Evolutionary conservation across 148 eudicot species (phyloP).

Genomic region (Rhododendron mucronatum): DNA sequence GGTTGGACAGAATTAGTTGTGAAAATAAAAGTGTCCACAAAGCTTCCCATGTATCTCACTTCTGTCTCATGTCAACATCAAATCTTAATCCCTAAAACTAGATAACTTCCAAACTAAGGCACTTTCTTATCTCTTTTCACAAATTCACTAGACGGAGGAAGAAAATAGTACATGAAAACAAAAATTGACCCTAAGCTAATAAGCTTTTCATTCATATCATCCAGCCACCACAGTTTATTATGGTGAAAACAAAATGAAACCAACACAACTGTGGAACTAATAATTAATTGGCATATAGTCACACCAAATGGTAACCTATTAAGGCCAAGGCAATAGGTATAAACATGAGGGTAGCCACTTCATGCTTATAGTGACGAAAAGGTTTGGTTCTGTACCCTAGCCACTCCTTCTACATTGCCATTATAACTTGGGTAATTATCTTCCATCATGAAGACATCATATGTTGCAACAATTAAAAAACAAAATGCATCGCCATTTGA

Average conservation of each 20-base stretch:
- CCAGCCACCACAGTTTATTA: neutral
- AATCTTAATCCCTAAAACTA: neutral
- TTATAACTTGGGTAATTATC: neutral
- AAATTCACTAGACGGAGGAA: neutral
- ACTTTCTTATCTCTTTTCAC: neutral
- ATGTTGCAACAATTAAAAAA: neutral
- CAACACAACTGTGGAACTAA: neutral
- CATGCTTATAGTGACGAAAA: neutral
- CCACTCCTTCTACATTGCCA: neutral
- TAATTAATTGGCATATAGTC: neutral
- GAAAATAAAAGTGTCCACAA: neutral
- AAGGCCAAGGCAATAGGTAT: neutral
- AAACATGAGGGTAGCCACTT: neutral
- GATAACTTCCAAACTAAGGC: neutral
- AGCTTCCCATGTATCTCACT: neutral
- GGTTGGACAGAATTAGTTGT: neutral
- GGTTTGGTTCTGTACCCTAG: neutral
- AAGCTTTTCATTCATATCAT: neutral
- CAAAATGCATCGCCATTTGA: neutral
- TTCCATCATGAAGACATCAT: neutral
- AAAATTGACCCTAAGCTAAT: neutral
- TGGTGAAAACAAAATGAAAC: neutral
- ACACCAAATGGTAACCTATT: neutral
- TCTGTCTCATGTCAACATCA: neutral
- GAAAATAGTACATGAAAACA: neutral